These are phyloP conservation scores for Tieghemostelium lacteum DNA, from an alignment of 78 protist species.

Conservation along the genomic window DNA sequence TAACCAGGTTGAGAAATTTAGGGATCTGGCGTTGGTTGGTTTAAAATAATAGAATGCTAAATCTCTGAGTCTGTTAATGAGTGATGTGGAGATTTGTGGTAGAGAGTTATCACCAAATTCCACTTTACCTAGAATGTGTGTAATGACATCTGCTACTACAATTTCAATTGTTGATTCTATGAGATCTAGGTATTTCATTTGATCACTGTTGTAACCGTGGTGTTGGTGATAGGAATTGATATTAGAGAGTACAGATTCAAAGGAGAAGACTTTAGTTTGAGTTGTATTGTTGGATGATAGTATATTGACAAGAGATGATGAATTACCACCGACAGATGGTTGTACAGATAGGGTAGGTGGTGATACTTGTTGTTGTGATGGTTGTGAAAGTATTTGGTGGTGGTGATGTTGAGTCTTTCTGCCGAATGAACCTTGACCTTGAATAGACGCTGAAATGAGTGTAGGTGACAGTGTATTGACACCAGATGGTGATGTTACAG, in stretches of 20 bases:
- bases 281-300: slow-evolving; percentile 4
- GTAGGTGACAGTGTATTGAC: not conserved
- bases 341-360: not conserved
- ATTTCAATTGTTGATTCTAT: slow-evolving; percentile 59
- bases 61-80: slow-evolving; percentile 42
- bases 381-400: not conserved
- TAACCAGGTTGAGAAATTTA: slow-evolving; percentile 38
- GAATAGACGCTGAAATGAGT: not conserved
- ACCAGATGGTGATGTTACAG: slow-evolving; percentile 31
- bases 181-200: slow-evolving; percentile 44
- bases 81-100: slow-evolving; percentile 2
- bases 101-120: not conserved
- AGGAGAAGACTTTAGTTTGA: slow-evolving; percentile 40
- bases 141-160: slow-evolving; percentile 68
- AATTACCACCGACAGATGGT: too few species aligned
- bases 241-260: slow-evolving; percentile 26
- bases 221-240: slow-evolving; percentile 12
- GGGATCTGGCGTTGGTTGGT: slow-evolving; percentile 49
- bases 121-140: slow-evolving; percentile 57
- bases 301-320: slow-evolving; percentile 10
- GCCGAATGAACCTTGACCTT: not conserved
- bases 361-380: not conserved
- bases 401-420: slow-evolving; percentile 1
- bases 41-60: slow-evolving; percentile 67
- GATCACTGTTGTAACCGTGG: not conserved